A percentile compares a stretch with the other conserved stretches of the same genome.
phyloP scores from a whole-genome alignment of 2,329 filamentous ascomycete species.

The Triangularia setosa region DNA sequence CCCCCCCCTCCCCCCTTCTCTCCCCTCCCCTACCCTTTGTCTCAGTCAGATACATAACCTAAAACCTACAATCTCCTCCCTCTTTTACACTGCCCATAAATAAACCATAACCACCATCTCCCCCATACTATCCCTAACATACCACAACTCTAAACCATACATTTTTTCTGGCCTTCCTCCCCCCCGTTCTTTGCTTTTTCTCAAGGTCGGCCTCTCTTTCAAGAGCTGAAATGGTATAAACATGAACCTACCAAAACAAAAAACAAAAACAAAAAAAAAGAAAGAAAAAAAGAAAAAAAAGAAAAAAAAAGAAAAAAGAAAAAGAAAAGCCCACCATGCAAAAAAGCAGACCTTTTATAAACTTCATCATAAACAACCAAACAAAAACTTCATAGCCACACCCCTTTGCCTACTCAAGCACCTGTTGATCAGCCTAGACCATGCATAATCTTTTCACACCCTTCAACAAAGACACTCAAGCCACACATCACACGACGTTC shows the following conservation, averaged over 20 bases:
- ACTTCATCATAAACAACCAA: not conserved
- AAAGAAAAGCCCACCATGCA: not conserved
- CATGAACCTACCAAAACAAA: not conserved
- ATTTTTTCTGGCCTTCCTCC: not conserved
- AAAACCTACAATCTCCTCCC: not conserved
- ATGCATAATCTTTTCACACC: not conserved
- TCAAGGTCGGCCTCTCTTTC: not conserved
- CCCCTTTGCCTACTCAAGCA: not conserved
- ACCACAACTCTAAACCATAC: not conserved
- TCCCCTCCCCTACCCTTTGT: too few species aligned
- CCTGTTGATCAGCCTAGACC: not conserved
- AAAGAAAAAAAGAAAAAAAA: too few species aligned
- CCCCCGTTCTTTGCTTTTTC: not conserved
- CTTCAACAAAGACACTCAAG: not conserved
- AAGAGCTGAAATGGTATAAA: not conserved
- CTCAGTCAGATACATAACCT: not conserved
- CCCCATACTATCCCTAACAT: not conserved
- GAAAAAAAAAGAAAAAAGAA: too few species aligned
- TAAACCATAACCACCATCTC: not conserved
- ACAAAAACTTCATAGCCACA: not conserved
- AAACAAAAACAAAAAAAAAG: too few species aligned
- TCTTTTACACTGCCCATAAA: not conserved
- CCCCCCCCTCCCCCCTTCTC: too few species aligned
- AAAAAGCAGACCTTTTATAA: not conserved
- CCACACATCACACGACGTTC: not conserved